Base-by-base conservation (phyloP, 495 filamentous ascomycete genomes). In the Penicillium verhagenii region DNA sequence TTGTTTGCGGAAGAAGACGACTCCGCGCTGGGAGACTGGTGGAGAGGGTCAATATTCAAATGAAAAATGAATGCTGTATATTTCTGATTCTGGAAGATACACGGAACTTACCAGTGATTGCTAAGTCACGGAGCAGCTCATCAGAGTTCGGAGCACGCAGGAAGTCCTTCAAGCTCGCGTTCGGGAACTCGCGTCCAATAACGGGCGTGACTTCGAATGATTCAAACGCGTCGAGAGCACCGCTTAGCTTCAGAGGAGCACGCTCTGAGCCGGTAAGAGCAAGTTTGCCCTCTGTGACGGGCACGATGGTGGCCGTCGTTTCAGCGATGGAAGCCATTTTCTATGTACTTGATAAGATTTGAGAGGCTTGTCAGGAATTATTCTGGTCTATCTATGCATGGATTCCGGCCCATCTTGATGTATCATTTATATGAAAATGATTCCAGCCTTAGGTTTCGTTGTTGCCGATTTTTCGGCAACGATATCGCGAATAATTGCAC, bases 1-100 rank as follows among this genome's bases (percentile, higher is more conserved):
- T 58, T 92, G 89, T 31, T 82, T 79, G 24, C 88, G 86, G 73
- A 94, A 90, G 75, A 91, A 91, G 37, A 92, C 89, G 0, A 94
- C 90, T 3, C 88, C 88, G 0, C 89, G 83, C 58, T 86, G 84
- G 14, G 88, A 92, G 59, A 94, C 89, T 92, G 28, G 4, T n/a
- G 9, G 14, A 10, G 46, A 35, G 6, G 39, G 33, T 24, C 35
- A 1, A 14, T 9, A 16, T 28, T 10, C 52, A 14, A 39, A 14
- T 4, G 3, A n/a, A n/a, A n/a, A n/a, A n/a, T n/a, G n/a, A n/a
- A n/a, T n/a, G n/a, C n/a, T n/a, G n/a, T n/a, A n/a, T n/a, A n/a
- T n/a, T n/a, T n/a, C n/a, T n/a, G n/a, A n/a, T n/a, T n/a, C 10
- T 29, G 18, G 40, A 40, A 38, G 38, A 47, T n/a, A 29, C 28